A percentile compares a stretch with the other conserved stretches of the same genome.
These are phyloP conservation scores for Emericellopsis atlantica DNA, from an alignment of 2,329 filamentous ascomycete species.

Conservation along the genomic window DNA sequence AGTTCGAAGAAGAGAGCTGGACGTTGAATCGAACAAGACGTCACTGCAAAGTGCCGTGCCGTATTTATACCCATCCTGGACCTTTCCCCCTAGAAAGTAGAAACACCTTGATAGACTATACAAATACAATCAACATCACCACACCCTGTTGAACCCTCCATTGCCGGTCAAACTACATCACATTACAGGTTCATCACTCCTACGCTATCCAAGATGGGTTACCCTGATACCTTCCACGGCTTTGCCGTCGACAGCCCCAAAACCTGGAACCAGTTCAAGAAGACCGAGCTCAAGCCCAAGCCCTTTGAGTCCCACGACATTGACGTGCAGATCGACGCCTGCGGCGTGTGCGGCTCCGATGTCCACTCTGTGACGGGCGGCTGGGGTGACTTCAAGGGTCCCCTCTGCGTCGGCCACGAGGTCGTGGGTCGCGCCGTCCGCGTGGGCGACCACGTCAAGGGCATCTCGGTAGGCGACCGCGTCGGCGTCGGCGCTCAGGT, in stretches of 20 bases:
- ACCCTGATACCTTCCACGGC: slow-evolving; percentile 29
- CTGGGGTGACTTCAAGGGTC: slow-evolving; percentile 32
- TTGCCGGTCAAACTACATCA: too few species aligned
- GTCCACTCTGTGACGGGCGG: slow-evolving; percentile 45
- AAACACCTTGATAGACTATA: too few species aligned
- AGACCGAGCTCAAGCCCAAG: slow-evolving; percentile 16
- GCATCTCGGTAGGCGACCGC: slow-evolving; percentile 48
- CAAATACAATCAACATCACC: too few species aligned
- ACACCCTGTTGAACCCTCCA: too few species aligned
- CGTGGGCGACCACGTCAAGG: slow-evolving; percentile 29
- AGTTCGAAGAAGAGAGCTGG: too few species aligned
- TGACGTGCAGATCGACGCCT: slow-evolving; percentile 61
- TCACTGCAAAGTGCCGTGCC: too few species aligned
- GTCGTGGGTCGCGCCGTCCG: slow-evolving; percentile 42
- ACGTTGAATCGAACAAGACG: too few species aligned
- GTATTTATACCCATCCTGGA: too few species aligned
- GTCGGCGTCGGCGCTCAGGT: slow-evolving; percentile 53
- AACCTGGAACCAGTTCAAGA: slow-evolving; percentile 27
- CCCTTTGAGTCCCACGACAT: slow-evolving; percentile 15
- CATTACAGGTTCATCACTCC: background rate
- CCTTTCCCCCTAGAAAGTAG: too few species aligned
- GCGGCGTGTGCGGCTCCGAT: slow-evolving; percentile 51
- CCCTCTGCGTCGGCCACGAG: slow-evolving; percentile 21
- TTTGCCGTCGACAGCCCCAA: slow-evolving; percentile 28
- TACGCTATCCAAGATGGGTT: slow-evolving; percentile 19